phyloP scores from a whole-genome alignment of 1,139 yeast species.

The Pichia sp. region DNA sequence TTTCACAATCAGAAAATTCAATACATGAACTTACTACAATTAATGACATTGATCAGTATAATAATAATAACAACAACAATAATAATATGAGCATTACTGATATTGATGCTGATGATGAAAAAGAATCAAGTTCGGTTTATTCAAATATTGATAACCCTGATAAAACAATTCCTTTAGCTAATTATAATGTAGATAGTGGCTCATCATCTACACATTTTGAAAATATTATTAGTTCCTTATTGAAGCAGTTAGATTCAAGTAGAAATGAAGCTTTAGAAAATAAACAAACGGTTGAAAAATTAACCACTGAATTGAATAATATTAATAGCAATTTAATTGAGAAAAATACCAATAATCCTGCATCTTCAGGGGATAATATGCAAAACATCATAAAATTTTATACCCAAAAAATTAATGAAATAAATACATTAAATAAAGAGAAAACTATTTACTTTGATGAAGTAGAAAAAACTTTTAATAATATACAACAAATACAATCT shows the following conservation, averaged over 20 bases:
- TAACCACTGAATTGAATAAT: not conserved
- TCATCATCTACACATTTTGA: not conserved
- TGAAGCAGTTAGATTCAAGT: not conserved
- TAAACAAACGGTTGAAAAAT: not conserved
- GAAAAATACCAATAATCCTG: not conserved
- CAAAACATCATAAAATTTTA: slow-evolving; percentile 2
- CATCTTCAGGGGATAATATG: not conserved
- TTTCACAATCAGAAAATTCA: too few species aligned
- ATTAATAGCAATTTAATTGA: not conserved
- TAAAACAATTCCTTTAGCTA: not conserved
- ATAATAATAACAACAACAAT: not conserved
- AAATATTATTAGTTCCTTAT: not conserved
- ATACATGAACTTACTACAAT: too few species aligned
- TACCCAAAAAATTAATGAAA: slow-evolving; percentile 2
- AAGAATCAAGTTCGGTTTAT: not conserved
- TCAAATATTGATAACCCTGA: not conserved
- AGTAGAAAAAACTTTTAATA: slow-evolving; percentile 9
- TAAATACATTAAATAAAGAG: slow-evolving; percentile 1
- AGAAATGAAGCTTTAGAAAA: slow-evolving; percentile 1
- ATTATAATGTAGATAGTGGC: not conserved
- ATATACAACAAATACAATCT: slow-evolving; percentile 9
- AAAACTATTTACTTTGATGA: not conserved
- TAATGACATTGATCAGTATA: not conserved
- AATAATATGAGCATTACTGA: not conserved
- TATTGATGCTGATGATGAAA: slow-evolving; percentile 8